These are phyloP conservation scores for Lumnitzera racemosa DNA, from an alignment of 345 rosid genomes.

Conservation along the genomic window DNA sequence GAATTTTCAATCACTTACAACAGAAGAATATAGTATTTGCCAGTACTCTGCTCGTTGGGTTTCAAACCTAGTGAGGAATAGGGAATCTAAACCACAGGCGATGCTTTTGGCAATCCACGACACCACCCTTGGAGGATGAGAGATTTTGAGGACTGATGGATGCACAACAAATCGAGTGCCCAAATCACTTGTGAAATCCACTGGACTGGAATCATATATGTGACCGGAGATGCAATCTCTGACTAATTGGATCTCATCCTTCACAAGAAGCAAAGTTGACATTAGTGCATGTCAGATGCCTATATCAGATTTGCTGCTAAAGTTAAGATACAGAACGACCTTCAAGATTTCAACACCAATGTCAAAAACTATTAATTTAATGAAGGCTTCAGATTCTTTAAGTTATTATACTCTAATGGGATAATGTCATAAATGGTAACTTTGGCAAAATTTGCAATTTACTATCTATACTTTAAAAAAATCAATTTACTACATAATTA, in stretches of 20 bases:
- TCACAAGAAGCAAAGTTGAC: constrained; percentile 11
- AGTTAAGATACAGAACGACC: background rate
- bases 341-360: background rate
- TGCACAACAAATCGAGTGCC: constrained; percentile 67
- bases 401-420: too few relatives aligned
- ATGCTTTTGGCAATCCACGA: constrained; percentile 72
- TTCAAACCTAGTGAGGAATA: constrained; percentile 82
- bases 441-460: too few relatives aligned
- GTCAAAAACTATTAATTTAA: too few relatives aligned
- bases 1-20: constrained; percentile 41
- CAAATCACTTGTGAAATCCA: constrained; percentile 83
- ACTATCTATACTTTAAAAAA: too few relatives aligned
- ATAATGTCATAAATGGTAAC: too few relatives aligned
- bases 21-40: constrained; percentile 87
- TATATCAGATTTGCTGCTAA: background rate
- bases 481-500: too few relatives aligned
- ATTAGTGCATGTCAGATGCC: background rate
- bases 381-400: too few relatives aligned
- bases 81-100: constrained; percentile 68
- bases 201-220: constrained; percentile 76
- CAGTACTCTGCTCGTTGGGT: constrained; percentile 85
- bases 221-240: constrained; percentile 69
- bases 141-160: constrained; percentile 62
- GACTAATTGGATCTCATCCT: constrained; percentile 70
- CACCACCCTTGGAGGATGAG: constrained; percentile 60